Evolutionary conservation across 2,329 filamentous ascomycete species (phyloP).

Genomic region (Mariannaea sp.): DNA sequence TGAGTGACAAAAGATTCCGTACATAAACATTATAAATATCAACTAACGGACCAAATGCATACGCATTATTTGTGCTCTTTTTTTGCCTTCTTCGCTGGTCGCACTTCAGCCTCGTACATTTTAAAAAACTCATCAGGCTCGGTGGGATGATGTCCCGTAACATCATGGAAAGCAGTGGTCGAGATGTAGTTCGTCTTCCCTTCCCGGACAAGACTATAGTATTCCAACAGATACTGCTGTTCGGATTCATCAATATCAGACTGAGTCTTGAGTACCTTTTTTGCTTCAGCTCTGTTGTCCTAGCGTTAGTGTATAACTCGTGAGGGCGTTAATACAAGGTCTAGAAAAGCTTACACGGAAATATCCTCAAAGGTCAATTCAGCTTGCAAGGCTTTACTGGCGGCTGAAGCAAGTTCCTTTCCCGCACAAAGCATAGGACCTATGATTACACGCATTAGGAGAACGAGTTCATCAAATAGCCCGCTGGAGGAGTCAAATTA

Average conservation of each 20-base stretch:
- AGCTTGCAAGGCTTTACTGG: conserved; percentile 49
- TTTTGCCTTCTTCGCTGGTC: conserved; percentile 25
- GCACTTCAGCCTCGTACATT: conserved; percentile 42
- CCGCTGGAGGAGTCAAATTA: too few relatives aligned
- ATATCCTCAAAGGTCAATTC: conserved; percentile 39
- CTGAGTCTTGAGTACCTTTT: conserved; percentile 5
- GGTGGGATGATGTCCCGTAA: conserved; percentile 52
- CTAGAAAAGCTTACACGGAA: conserved; percentile 6
- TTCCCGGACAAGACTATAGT: conserved; percentile 57
- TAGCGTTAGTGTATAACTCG: neutral
- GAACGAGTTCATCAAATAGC: too few relatives aligned
- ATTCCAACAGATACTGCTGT: conserved; percentile 55
- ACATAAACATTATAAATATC: too few relatives aligned
- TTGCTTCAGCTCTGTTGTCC: conserved; percentile 1
- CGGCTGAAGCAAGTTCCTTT: conserved; percentile 51
- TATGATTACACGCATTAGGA: conserved; percentile 23
- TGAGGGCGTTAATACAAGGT: neutral
- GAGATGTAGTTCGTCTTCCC: conserved; percentile 60
- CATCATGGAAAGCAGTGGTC: conserved; percentile 54
- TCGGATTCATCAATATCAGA: conserved; percentile 43
- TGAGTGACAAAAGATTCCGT: too few relatives aligned
- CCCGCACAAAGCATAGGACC: conserved; percentile 53
- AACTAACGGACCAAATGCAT: too few relatives aligned
- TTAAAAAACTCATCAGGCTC: conserved; percentile 56
- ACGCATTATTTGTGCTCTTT: neutral